A percentile compares a stretch with the other conserved stretches of the same genome.
Conservation (phyloP, 176 grass and related monocot genomes). For the Eleusine indica region DNA sequence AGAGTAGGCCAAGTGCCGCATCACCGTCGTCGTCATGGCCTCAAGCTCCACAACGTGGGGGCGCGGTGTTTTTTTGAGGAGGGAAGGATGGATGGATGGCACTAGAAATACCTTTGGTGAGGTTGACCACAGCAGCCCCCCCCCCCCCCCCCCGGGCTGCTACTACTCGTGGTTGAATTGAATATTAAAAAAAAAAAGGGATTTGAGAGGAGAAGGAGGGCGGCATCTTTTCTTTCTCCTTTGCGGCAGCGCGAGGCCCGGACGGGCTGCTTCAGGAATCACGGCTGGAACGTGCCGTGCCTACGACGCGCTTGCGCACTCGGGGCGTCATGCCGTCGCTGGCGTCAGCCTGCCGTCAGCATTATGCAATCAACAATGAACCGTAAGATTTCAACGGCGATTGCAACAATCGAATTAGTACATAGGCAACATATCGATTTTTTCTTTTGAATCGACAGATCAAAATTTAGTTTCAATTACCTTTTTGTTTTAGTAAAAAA, state of each 20-base stretch:
- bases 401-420: background rate
- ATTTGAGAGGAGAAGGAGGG: background rate
- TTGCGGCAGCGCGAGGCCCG: background rate
- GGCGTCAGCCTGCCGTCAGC: slow-evolving; percentile 24
- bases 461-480: too few relatives aligned
- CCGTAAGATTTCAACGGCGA: background rate
- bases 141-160: background rate
- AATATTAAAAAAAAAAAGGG: background rate
- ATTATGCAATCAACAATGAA: background rate
- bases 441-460: too few relatives aligned
- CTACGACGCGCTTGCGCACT: slow-evolving; percentile 16
- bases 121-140: background rate
- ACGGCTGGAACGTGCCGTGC: background rate
- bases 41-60: too few relatives aligned
- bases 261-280: background rate
- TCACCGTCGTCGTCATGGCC: slow-evolving; percentile 16
- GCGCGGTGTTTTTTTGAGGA: background rate
- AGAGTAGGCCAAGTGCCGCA: background rate
- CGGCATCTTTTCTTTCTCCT: too few relatives aligned
- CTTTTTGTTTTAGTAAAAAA: too few relatives aligned
- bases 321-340: background rate
- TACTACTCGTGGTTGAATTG: background rate
- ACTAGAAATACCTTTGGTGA: background rate
- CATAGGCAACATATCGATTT: too few relatives aligned
- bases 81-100: background rate